Conservation (phyloP, 73 alveolate species). For the Breviolum minutum region DNA sequence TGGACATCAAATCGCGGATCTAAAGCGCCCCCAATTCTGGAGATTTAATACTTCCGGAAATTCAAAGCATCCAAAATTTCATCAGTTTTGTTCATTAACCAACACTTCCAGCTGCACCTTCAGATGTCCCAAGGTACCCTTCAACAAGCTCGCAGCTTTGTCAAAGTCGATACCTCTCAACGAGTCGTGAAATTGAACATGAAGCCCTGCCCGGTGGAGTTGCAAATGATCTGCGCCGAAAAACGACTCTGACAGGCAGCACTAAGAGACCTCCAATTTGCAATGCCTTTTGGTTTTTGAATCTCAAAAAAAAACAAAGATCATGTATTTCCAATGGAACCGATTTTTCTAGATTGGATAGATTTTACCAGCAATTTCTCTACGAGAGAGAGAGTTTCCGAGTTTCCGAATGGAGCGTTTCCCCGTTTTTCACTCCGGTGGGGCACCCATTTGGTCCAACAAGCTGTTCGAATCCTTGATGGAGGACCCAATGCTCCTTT, state of each 20-base stretch:
- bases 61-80: not conserved
- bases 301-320: too few relatives aligned
- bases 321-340: too few relatives aligned
- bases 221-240: not conserved
- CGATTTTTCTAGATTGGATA: not conserved
- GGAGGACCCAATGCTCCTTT: slow-evolving; percentile 72
- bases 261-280: too few relatives aligned
- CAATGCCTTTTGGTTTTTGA: too few relatives aligned
- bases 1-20: too few relatives aligned
- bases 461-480: slow-evolving; percentile 83
- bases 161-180: slow-evolving; percentile 53
- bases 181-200: not conserved
- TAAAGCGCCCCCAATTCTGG: too few relatives aligned
- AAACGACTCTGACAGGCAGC: not conserved
- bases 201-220: not conserved
- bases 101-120: not conserved
- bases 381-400: not conserved
- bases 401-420: too few relatives aligned
- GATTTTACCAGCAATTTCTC: not conserved
- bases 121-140: slow-evolving; percentile 43
- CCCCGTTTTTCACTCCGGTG: too few relatives aligned
- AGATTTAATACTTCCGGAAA: not conserved
- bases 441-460: slow-evolving; percentile 69
- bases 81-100: too few relatives aligned
- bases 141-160: slow-evolving; percentile 64